Conservation (phyloP, 1,284 basidiomycete species). For the Exobasidium rhododendri region DNA sequence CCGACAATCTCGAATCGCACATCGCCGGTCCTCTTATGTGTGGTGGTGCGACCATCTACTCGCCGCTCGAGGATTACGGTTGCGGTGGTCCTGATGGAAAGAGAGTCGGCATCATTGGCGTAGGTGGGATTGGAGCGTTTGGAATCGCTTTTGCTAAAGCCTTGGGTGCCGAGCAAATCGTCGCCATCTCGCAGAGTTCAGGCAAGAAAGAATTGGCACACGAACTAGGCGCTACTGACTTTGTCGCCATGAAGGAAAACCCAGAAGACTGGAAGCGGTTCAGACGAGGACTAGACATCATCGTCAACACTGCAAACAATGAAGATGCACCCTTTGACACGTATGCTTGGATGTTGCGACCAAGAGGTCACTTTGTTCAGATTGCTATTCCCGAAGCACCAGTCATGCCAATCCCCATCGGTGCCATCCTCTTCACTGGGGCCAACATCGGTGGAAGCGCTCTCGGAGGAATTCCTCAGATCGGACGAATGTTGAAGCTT, state of each 20-base stretch:
- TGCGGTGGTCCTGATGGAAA: conserved; percentile 33
- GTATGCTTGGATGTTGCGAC: conserved; percentile 56
- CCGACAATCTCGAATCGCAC: conserved; percentile 37
- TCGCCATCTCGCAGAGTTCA: conserved; percentile 41
- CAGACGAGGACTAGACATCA: conserved; percentile 56
- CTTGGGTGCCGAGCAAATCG: conserved; percentile 37
- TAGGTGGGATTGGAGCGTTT: conserved; percentile 47
- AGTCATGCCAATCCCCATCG: conserved; percentile 40
- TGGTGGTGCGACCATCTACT: conserved; percentile 49
- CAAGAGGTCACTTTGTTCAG: conserved; percentile 55
- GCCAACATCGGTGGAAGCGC: conserved; percentile 42
- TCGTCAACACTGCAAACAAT: conserved; percentile 58
- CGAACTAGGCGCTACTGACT: conserved; percentile 42
- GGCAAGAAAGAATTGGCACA: conserved; percentile 35
- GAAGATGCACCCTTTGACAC: conserved; percentile 53
- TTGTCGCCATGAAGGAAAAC: conserved; percentile 28
- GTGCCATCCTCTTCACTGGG: conserved; percentile 25
- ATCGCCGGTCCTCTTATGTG: conserved; percentile 49
- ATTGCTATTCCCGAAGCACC: conserved; percentile 55
- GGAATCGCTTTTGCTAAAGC: conserved; percentile 45
- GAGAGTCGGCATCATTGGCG: conserved; percentile 42
- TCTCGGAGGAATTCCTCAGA: conserved; percentile 49
- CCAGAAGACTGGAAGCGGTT: conserved; percentile 36
- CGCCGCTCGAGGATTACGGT: conserved; percentile 46
- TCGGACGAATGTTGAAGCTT: conserved; percentile 50